Base-by-base conservation (phyloP, 306 rosid species). In the Trifolium subterraneum region DNA sequence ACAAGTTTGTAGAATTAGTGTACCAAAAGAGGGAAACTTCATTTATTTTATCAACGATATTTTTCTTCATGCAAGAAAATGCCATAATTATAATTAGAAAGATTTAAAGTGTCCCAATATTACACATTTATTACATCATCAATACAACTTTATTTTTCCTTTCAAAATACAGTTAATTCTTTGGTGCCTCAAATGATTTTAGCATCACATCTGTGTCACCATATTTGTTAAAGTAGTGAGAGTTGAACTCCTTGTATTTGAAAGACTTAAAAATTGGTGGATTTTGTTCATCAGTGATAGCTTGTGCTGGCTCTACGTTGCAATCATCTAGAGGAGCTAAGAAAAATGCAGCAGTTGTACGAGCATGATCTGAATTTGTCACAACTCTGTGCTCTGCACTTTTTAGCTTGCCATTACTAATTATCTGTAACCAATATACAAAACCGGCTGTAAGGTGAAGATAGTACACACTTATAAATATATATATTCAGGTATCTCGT, bases 321-420 rank as follows among this genome's bases (percentile, higher is more conserved):
- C 73, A 81, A 3, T 86, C 87, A n/a, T 70, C 79, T 14, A 51
- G 73, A 27, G 96, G 86, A 55, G 68, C 47, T 3, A 86, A 31
- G 0, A 87, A 84, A 60, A 82, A 82, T 0, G 86, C 78, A 64
- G 70, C 48, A 0, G 75, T 76, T 13, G 83, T 84, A 10, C 92
- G 67, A 20, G 76, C 64, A 15, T 35, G 59, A 11, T 15, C 29
- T 19, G 86, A 52, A 78, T 87, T 90, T 5, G 92, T 89, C 78
- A 84, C 87, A n/a, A 31, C 92, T 31, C 92, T 4, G 52, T 87
- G 96, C 20, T 84, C 87, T 0, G 71, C 81, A 35, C 88, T 82
- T 51, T 27, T 41, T 41, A 90, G 79, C 82, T 58, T 84, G 0
- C 85, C 82, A 54, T 87, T 87, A 64, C 89, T 87, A 1, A 87